Base-by-base conservation (phyloP, 495 filamentous ascomycete genomes). In the Extremus antarcticus region DNA sequence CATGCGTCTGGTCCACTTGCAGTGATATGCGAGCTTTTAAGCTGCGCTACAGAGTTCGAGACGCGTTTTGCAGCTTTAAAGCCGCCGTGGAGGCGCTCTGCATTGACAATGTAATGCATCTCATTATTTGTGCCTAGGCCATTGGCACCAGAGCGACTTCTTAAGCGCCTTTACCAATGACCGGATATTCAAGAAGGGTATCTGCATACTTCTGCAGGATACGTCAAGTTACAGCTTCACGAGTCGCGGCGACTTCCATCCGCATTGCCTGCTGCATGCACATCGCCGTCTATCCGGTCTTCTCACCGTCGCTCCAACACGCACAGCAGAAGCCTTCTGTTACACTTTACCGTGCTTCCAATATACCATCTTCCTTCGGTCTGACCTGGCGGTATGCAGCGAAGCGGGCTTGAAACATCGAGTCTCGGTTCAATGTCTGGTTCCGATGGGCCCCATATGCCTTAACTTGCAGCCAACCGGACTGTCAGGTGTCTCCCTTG, bases 21-120 rank as follows among this genome's bases (percentile, higher is more conserved):
- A 51, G 50, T 49, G 25, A 35, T 49, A 55, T 56, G 54, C 54
- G 43, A 50, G 54, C 54, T 47, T 47, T 51, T 19, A 47, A 25
- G 47, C 24, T 16, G 25, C 54, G 45, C 45, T 51, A 56, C 54
- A 56, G 47, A 35, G 46, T 56, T 38, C 22, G 21, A 38, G 38
- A 56, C 54, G 54, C 54, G 54, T 56, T 23, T 3, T 50, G 19
- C 41, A 21, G 41, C 41, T 7, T 45, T n/a, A n/a, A 45, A 7
- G 41, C 41, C 29, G 41, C 15, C 19, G 19, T n/a, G 41, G 41
- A 45, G 41, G 41, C 41, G 41, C 41, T 45, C 41, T 7, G 41
- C 41, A 45, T n/a, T 45, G 41, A 45, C 41, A 45, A 9, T 21
- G 41, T 45, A 45, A 45, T 45, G 41, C 41, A 17, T 45, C 16